A percentile compares a stretch with the other conserved stretches of the same genome.
Evolutionary conservation across 192 early-diverging fungal species (phyloP).

Genomic region (Coemansia sp.): DNA sequence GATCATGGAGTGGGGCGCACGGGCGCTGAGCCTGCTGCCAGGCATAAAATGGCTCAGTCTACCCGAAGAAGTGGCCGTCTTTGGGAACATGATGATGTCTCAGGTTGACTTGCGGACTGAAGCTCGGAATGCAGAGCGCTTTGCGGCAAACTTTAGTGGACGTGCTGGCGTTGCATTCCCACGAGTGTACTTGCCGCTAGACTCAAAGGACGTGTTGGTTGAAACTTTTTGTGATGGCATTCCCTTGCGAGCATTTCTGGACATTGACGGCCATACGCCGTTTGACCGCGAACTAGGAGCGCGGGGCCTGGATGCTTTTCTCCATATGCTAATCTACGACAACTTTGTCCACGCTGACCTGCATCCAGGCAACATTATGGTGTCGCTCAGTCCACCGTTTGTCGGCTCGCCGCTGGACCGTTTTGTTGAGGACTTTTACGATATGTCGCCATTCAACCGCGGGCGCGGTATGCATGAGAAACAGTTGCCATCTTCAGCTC

Average conservation of each 20-base stretch:
- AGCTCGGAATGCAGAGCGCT: conserved; percentile 67
- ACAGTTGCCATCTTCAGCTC: conserved; percentile 20
- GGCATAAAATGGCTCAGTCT: conserved; percentile 82
- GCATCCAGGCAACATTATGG: conserved; percentile 92
- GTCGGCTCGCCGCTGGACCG: conserved; percentile 56
- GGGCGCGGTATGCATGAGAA: conserved; percentile 9
- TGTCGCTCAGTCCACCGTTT: conserved; percentile 72
- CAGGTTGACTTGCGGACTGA: conserved; percentile 87
- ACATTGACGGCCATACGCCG: conserved; percentile 56
- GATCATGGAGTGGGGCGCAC: conserved; percentile 75
- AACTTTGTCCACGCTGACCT: conserved; percentile 95
- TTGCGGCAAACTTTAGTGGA: conserved; percentile 59
- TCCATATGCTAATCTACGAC: conserved; percentile 91
- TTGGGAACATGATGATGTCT: conserved; percentile 88
- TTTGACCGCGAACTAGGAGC: conserved; percentile 79
- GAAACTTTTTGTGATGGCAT: conserved; percentile 83
- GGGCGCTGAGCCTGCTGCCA: conserved; percentile 67
- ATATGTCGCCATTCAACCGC: conserved; percentile 48
- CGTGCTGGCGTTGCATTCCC: conserved; percentile 68
- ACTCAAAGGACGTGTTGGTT: conserved; percentile 66
- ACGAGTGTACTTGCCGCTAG: conserved; percentile 48
- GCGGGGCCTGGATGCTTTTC: conserved; percentile 77
- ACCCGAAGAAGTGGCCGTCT: conserved; percentile 85
- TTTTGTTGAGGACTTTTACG: conserved; percentile 51
- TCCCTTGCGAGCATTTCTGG: conserved; percentile 73